Evolutionary conservation across 495 filamentous ascomycete species (phyloP), one percentile per base, ranked within the genome.

Genomic region (Aspergillus avenaceus): DNA sequence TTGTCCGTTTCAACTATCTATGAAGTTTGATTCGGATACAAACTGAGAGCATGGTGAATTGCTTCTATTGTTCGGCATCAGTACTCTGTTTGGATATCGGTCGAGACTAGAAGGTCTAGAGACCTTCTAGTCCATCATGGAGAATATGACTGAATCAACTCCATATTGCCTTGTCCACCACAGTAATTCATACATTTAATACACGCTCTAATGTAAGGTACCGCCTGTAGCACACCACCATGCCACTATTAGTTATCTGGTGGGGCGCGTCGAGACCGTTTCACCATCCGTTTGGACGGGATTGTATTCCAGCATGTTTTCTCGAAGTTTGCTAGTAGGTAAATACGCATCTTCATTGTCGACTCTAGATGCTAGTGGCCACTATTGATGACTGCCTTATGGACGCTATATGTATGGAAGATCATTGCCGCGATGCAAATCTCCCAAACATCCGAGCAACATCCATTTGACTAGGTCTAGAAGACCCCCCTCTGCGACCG

Each of bases 221-320:
- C 32, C 18, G 37, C 18, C 9, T 24, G 29, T 34, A 16, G 45
- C 2, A 26, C 29, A 27, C n/a, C 34, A 23, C 45, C 28, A 41
- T 29, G 22, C 46, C 46, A 41, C 32, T 9, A 25, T 27, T 38
- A 31, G 18, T 8, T 5, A 24, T 7, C 4, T 11, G 19, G 46
- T 49, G 32, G 46, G 32, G 9, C 46, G 13, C 34, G 8, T 49
- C 46, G 25, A 22, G 23, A 41, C 32, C 34, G 46, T 49, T 49
- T 49, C 34, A 28, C 34, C 34, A 27, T 41, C 18, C 22, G 46
- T 40, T 22, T 27, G 32, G 42, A 29, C 31, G n/a, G 31, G n/a
- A n/a, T n/a, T 25, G 18, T 38, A 14, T 45, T 45, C 42, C 42
- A 45, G 25, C 11, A 31, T 24, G 4, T 28, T 11, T 49, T 49